Conservation (phyloP, 1,139 yeast species). For the Saccharomyces hybrid region DNA sequence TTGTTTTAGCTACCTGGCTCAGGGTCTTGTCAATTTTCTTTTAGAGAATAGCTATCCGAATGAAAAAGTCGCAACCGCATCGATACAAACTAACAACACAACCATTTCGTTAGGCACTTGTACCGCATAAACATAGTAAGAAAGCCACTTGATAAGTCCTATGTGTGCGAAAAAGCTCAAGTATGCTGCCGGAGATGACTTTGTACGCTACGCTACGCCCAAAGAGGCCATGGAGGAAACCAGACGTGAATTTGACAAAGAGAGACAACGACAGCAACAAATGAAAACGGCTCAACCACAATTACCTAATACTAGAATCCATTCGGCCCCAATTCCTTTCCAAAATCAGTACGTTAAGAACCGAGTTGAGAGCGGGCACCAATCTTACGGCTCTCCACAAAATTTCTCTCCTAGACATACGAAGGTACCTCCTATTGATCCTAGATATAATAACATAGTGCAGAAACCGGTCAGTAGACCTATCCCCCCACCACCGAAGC, state of each 20-base stretch:
- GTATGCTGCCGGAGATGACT: slow-evolving; percentile 32
- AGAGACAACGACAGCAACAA: slow-evolving; percentile 12
- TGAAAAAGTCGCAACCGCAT: neutral
- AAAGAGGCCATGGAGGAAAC: slow-evolving; percentile 31
- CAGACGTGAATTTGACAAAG: slow-evolving; percentile 22
- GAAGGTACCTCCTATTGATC: neutral
- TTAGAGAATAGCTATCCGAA: neutral
- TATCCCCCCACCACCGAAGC: neutral
- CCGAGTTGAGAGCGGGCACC: neutral
- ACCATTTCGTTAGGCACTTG: neutral
- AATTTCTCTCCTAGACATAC: neutral
- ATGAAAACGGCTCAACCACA: slow-evolving; percentile 8
- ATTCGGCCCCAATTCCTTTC: neutral
- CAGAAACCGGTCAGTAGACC: neutral
- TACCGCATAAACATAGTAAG: neutral
- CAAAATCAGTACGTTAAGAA: neutral
- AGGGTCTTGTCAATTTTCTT: neutral
- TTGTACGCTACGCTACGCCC: slow-evolving; percentile 31
- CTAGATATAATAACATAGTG: neutral
- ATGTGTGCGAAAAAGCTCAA: slow-evolving; percentile 31
- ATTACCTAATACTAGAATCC: neutral
- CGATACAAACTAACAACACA: neutral
- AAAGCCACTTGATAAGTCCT: neutral
- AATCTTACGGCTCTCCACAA: neutral
- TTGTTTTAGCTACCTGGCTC: neutral